Evolutionary conservation across 116 monocot genomes (phyloP), one percentile per base, ranked within the genome.

Genomic region (Iris pallida): DNA sequence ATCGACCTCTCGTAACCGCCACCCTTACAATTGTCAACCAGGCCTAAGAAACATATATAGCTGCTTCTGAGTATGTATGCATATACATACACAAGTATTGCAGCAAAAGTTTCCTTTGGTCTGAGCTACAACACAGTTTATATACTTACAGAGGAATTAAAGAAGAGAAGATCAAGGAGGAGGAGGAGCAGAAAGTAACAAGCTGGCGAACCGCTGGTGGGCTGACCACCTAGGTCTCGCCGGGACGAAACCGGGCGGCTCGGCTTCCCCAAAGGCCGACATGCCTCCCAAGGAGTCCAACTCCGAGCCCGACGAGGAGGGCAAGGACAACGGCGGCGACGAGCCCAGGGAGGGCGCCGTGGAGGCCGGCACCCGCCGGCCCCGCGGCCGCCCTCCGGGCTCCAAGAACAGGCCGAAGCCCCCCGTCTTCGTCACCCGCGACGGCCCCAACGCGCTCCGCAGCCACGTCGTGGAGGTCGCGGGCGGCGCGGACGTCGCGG

Each of bases 391-490:
- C 14, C 86, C 86, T 0, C 75, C 72, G 5, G 86, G 86, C 0
- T 86, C 86, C 49, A 86, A 86, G 62, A 86, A 86, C 76, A 86
- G 81, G 61, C 86, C 83, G 20, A 87, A 87, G 64, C 87, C 87
- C 11, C 87, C 87, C 16, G 77, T 87, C 58, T 78, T 87, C 80
- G 48, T 87, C 47, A 83, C 87, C 52, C 80, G 78, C 8, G 87
- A 87, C 74, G 80, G 82, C 83, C 87, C 87, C 64, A 87, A 80
- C 87, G 80, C 83, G 5, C 82, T 87, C 47, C 82, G 87, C 40
- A 87, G 83, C 83, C 87, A 87, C 53, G 80, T 87, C 64, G 80
- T 87, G 87, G 87, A 87, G 71, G 75, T 87, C 68, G 71, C 83
- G 51, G 65, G 59, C 30, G 87, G 83, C 8, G 77, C 87, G 7